Base-by-base conservation (phyloP, 192 early-diverging fungal species). In the Coemansia sp. region DNA sequence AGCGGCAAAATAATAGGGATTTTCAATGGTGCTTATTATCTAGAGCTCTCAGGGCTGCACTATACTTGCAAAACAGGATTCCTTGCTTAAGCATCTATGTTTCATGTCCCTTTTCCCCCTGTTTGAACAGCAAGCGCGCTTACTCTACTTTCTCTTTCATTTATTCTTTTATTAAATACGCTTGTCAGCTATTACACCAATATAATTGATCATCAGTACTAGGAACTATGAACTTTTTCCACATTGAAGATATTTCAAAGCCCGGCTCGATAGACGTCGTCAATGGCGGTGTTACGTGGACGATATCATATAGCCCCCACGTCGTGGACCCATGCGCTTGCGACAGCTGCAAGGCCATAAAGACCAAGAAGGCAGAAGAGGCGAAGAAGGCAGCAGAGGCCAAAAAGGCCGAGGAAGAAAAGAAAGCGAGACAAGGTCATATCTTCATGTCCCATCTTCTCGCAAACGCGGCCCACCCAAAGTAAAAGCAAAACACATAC, bases 231-330 rank as follows among this genome's bases (percentile, higher is more conserved):
- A 71, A 55, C 76, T 64, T 70, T 47, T 60, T 79, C 24, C 45
- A 60, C 14, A 61, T 78, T 19, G 29, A 60, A 3, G 76, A 79
- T 46, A 14, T 69, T 10, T 36, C 71, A 23, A 79, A 79, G 67
- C 24, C 71, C 20, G 76, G 71, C 2, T 51, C 63, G 24, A 35
- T 69, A 16, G 68, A 73, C 52, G 23, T 79, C n/a, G 48, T 55
- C 46, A 52, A 73, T 55, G 67, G 62, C 24, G 57, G 35, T 20
- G 58, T 42, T 3, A 73, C 71, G 2, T 45, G 65, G 19, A 70
- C 76, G 1, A 60, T 79, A 20, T 60, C 64, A 11, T 70, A 73
- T 32, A 55, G 51, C 6, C 71, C 76, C 13, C 76, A 79, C 16
- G 24, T 45, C 0, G 61, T 79, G 22, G 59, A 62, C 5, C 45